Conservation (phyloP, 805 yeast species). For the Teunomyces panamensis region DNA sequence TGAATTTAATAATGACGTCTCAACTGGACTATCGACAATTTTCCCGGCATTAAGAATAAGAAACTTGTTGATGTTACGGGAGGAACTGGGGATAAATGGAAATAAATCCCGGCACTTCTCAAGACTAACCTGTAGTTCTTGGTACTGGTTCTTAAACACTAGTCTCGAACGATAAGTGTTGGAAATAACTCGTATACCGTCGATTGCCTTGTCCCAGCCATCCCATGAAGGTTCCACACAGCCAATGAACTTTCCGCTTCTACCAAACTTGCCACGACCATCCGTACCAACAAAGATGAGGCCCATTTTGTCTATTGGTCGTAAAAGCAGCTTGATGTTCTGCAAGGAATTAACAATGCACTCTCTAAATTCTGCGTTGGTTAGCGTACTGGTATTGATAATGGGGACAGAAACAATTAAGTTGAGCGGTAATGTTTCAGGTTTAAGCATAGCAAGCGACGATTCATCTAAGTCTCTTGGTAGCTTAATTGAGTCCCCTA, state of each 20-base stretch:
- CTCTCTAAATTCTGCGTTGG: constrained; percentile 25
- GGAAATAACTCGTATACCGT: constrained; percentile 29
- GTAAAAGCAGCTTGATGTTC: constrained; percentile 24
- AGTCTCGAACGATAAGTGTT: constrained; percentile 11
- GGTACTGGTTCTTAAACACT: constrained; percentile 14
- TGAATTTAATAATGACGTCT: neutral
- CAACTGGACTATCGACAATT: neutral
- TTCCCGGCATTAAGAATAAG: constrained; percentile 7
- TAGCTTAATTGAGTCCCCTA: constrained; percentile 26
- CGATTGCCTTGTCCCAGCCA: constrained; percentile 46
- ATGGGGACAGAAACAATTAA: constrained; percentile 43
- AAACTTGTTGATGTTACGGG: constrained; percentile 10
- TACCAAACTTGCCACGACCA: constrained; percentile 34
- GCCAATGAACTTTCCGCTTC: constrained; percentile 46
- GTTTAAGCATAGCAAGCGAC: constrained; percentile 37
- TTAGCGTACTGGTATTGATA: constrained; percentile 25
- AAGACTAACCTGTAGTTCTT: constrained; percentile 22
- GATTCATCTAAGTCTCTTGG: constrained; percentile 40
- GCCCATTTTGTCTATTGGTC: constrained; percentile 44
- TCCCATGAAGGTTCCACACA: constrained; percentile 44
- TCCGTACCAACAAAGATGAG: constrained; percentile 47
- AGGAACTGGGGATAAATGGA: constrained; percentile 20
- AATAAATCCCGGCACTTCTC: constrained; percentile 26
- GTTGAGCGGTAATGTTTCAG: constrained; percentile 38
- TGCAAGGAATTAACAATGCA: constrained; percentile 22